Base-by-base conservation (phyloP, 768 basidiomycete species). In the Podaxis sp. region DNA sequence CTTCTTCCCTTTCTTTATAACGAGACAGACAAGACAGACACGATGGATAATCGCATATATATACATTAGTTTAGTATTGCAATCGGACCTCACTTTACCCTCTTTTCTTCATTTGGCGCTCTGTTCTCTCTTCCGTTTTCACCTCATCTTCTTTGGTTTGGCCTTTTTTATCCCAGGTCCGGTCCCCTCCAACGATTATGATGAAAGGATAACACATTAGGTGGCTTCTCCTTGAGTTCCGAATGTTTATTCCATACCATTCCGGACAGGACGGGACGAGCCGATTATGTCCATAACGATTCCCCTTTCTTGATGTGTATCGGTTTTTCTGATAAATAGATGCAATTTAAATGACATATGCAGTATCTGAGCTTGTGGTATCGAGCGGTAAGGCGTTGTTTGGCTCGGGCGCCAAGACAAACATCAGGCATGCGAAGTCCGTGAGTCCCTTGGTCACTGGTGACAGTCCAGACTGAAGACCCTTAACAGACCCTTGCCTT, bases 21-120 rank as follows among this genome's bases (percentile, higher is more conserved):
- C 63, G 52, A 59, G 51, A 64, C 63, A 59, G 57, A 59, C 59
- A 52, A 51, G 57, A 59, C 36, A 57, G 46, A 49, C 30, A 53
- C 44, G 52, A 52, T 61, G 52, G 59, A 38, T 61, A 61, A 61
- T 61, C 24, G 30, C 51, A 52, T 24, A 39, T 52, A 57, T 52
- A 63, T 57, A 57, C 44, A 63, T 38, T 62, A 57, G 55, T 57
- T 57, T 56, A 56, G 53, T 63, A 13, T 24, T 13, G 46, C 58
- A 59, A 59, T 52, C 39, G 58, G 58, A 64, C 63, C 44, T 46
- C 44, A 26, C 51, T 44, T 51, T 52, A 24, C 59, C 38, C 22
- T 26, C 59, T 58, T 55, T 61, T 55, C 59, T 28, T 52, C 33
- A 24, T 49, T 59, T 39, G 26, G 49, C 26, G 8, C 19, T 24